phyloP scores from a whole-genome alignment of 768 basidiomycete species.

The Auriscalpium vulgare region DNA sequence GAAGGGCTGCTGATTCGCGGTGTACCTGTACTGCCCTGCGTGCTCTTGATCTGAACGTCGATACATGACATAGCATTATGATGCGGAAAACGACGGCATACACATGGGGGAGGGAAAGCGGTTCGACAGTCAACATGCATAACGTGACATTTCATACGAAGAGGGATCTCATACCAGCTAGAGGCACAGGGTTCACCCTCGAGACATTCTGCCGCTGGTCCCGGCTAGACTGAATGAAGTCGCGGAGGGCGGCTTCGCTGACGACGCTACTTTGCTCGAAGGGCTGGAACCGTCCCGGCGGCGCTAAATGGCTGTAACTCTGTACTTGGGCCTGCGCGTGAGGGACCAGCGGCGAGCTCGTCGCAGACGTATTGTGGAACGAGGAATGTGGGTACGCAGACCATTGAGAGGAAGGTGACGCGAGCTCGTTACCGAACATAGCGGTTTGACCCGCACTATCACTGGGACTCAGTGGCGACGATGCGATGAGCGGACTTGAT shows the following conservation, averaged over 20 bases:
- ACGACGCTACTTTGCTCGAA: slow-evolving; percentile 42
- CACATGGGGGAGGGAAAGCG: slow-evolving; percentile 11
- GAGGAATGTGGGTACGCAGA: slow-evolving; percentile 31
- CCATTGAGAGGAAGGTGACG: slow-evolving; percentile 39
- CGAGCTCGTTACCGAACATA: slow-evolving; percentile 33
- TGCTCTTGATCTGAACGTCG: slow-evolving; percentile 24
- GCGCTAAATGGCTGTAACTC: slow-evolving; percentile 27
- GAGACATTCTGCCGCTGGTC: slow-evolving; percentile 35
- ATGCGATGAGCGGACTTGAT: slow-evolving; percentile 49
- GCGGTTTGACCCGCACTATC: slow-evolving; percentile 41
- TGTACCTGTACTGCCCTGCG: slow-evolving; percentile 28
- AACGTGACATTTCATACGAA: slow-evolving; percentile 28
- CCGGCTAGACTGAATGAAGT: slow-evolving; percentile 66
- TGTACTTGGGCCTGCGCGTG: slow-evolving; percentile 30
- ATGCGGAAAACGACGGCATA: slow-evolving; percentile 15
- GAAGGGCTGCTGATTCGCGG: slow-evolving; percentile 39
- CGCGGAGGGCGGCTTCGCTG: slow-evolving; percentile 71
- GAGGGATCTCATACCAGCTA: slow-evolving; percentile 43
- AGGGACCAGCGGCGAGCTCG: slow-evolving; percentile 40
- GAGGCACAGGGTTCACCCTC: slow-evolving; percentile 22
- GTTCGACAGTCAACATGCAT: slow-evolving; percentile 20
- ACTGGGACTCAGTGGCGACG: slow-evolving; percentile 44
- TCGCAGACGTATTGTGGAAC: slow-evolving; percentile 31
- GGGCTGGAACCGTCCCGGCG: slow-evolving; percentile 41
- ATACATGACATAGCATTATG: slow-evolving; percentile 15